Percentiles rank a stretch among this genome's conserved stretches.
Conservation (phyloP, 2,329 filamentous ascomycete genomes). For the Fusarium bactridioides region DNA sequence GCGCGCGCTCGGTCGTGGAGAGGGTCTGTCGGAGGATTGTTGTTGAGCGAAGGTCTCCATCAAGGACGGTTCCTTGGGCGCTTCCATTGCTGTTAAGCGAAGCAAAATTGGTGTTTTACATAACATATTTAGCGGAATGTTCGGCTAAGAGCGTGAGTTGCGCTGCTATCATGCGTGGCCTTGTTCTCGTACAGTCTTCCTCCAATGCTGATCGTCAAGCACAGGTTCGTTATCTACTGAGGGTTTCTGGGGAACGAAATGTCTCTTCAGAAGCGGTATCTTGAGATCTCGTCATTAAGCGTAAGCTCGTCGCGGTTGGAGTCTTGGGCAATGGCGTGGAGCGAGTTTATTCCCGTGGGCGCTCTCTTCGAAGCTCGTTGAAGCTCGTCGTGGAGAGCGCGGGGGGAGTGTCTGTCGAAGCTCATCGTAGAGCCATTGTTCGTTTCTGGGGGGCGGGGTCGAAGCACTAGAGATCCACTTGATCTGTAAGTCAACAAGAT, state of each 20-base stretch:
- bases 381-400: not conserved
- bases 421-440: not conserved
- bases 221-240: not conserved
- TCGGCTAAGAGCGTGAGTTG: accelerated
- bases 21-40: not conserved
- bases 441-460: accelerated
- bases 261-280: not conserved
- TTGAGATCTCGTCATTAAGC: not conserved
- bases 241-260: not conserved
- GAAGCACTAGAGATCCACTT: not conserved
- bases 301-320: not conserved
- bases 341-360: not conserved
- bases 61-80: not conserved
- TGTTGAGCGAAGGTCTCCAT: not conserved
- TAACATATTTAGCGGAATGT: accelerated
- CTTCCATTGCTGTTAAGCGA: not conserved
- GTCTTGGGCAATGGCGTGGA: too few species aligned
- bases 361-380: not conserved
- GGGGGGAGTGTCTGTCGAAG: not conserved
- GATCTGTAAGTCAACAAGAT: not conserved
- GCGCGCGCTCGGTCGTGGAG: not conserved
- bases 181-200: not conserved
- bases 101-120: accelerated
- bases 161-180: accelerated
- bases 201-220: not conserved